Evolutionary conservation across 495 filamentous ascomycete species (phyloP).

Genomic region (Cenococcum geophilum): DNA sequence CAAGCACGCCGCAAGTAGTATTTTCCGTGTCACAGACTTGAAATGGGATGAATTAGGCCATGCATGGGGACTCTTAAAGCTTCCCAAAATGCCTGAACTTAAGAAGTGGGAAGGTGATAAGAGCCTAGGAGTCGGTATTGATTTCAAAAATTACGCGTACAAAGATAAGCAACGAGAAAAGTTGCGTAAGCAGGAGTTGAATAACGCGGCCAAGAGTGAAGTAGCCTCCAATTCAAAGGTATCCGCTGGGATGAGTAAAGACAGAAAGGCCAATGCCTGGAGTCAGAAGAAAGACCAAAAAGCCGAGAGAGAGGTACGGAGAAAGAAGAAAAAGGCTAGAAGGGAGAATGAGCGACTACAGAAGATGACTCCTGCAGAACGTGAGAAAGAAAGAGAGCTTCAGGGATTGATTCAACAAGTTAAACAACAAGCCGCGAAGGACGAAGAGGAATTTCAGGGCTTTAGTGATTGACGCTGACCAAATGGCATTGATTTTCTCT

Average conservation of each 20-base stretch:
- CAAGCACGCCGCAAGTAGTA: conserved; percentile 84
- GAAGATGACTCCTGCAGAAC: conserved; percentile 70
- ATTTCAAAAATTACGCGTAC: conserved; percentile 61
- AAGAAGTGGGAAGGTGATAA: conserved; percentile 60
- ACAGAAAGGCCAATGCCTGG: conserved; percentile 71
- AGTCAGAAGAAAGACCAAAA: conserved; percentile 70
- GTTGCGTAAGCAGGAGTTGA: conserved; percentile 41
- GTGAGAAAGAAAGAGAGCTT: conserved; percentile 60
- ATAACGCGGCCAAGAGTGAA: conserved; percentile 22
- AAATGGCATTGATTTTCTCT: background rate
- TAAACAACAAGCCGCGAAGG: conserved; percentile 46
- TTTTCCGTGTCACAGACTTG: conserved; percentile 77
- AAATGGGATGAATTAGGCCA: conserved; percentile 77
- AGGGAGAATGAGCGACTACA: conserved; percentile 62
- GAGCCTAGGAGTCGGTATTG: conserved; percentile 54
- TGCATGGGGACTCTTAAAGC: conserved; percentile 74
- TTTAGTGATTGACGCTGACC: conserved; percentile 34
- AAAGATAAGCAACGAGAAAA: conserved; percentile 73
- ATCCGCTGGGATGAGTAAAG: conserved; percentile 76
- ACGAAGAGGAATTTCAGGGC: conserved; percentile 35
- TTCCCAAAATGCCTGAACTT: conserved; percentile 94
- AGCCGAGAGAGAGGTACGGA: conserved; percentile 56
- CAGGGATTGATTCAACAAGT: conserved; percentile 68
- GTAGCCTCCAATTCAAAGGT: conserved; percentile 42
- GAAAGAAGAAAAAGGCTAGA: conserved; percentile 68